Base-by-base conservation (phyloP, 371 early-diverging fungal species). In the Choanephora cucurbitarum region DNA sequence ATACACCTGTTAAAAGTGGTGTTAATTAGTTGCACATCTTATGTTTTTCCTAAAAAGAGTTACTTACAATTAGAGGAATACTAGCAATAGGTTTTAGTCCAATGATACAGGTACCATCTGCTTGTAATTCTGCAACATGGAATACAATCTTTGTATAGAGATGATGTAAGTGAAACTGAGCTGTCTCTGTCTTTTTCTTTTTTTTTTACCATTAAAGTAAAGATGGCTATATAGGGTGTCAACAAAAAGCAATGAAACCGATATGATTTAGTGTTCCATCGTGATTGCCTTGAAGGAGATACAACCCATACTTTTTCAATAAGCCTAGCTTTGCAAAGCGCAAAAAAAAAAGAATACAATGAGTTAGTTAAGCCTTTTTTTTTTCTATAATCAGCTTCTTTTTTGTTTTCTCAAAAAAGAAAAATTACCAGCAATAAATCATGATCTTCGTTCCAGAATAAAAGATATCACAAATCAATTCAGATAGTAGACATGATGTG, bases 1-100 rank as follows among this genome's bases (percentile, higher is more conserved):
- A 39, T 72, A 76, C 1, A 63, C 52, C 70, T 70, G 49, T 50
- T 32, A 17, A 17, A 19, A 21, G 23, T 5, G 4, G 13, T 24
- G 15, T 17, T 14, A 40, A 23, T 40, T 24, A 19, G 3, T 19
- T 5, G 18, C 5, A 13, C 17, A 6, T 4, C 24, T 23, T 50
- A 8, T 50, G 17, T 6, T 31, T 15, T 17, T 3, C 22, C 31
- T 33, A 32, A n/a, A 2, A 47, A 34, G 15, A 40, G 4, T 11
- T 33, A 22, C 46, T 66, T 70, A 79, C 79, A 52, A 79, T 50
- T 15, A 83, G 54, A 0, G 72, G 72, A 39, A 79, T 65, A 44
- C 70, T 70, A n/a, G 84, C 81, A 23, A 64, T 24, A 6, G 76
- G 74, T 46, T 72, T 51, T 9, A 81, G 55, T 11, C 84, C 81